A percentile compares a stretch with the other conserved stretches of the same genome.
These are phyloP conservation scores for Eimeria acervulina DNA, from an alignment of 169 alveolate species.

Conservation along the genomic window DNA sequence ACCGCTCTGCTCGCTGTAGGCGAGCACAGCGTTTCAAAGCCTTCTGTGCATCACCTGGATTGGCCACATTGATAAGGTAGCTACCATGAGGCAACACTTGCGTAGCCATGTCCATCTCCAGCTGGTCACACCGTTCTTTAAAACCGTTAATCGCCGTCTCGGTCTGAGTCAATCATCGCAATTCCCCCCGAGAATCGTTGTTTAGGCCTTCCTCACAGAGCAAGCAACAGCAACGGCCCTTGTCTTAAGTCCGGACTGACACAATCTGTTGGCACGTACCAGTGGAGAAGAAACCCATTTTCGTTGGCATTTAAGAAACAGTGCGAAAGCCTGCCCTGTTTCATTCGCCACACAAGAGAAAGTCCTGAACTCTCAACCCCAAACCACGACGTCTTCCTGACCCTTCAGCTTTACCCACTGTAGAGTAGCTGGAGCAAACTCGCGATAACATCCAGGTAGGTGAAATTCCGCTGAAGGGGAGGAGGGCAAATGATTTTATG, in stretches of 20 bases:
- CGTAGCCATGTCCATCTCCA: slow-evolving; percentile 85
- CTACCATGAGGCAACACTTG: slow-evolving; percentile 94
- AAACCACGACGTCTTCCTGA: not conserved
- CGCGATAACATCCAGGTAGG: not conserved
- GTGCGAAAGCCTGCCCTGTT: slow-evolving; percentile 93
- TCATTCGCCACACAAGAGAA: not conserved
- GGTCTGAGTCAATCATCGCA: slow-evolving; percentile 59
- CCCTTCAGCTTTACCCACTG: not conserved
- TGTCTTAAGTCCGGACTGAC: not conserved
- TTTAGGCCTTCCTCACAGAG: not conserved
- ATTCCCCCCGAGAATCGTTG: not conserved
- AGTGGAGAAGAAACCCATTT: slow-evolving; percentile 93
- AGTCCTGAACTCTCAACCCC: not conserved
- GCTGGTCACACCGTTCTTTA: slow-evolving; percentile 85
- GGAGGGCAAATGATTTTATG: not conserved
- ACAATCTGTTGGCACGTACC: slow-evolving; percentile 54
- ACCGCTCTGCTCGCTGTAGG: not conserved
- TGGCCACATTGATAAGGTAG: slow-evolving; percentile 93
- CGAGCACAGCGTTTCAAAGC: not conserved
- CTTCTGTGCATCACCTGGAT: slow-evolving; percentile 94
- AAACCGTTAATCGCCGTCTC: slow-evolving; percentile 87
- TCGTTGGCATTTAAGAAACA: slow-evolving; percentile 93
- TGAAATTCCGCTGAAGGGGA: not conserved
- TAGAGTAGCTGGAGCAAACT: not conserved
- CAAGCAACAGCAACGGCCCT: not conserved